Evolutionary conservation across 495 filamentous ascomycete genomes (phyloP), one percentile per base, ranked within the genome.

Genomic region (Darksidea phi): DNA sequence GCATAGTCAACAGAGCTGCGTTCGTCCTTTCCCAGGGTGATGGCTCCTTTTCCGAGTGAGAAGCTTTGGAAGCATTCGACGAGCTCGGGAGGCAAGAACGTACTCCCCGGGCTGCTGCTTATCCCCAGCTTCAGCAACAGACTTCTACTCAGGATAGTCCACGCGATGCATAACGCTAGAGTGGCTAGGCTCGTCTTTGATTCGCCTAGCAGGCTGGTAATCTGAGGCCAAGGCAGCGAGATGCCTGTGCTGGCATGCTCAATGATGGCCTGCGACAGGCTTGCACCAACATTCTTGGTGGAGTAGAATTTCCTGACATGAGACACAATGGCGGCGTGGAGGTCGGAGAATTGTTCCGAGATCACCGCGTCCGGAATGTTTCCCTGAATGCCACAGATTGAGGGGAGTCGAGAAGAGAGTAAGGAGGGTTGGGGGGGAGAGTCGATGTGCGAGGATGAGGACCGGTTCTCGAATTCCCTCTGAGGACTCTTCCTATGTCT

Each of bases 21-120:
- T 1, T 57, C 51, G 41, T 36, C 28, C 3, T 8, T 18, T 15
- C 51, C 52, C 8, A 15, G 1, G 38, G 37, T 48, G 24, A 47
- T 50, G 1, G 36, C 4, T n/a, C 15, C n/a, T 8, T 36, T 18
- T 11, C n/a, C 46, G 17, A 24, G 49, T 28, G 42, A 49, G 17
- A 56, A 63, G 15, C 8, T 28, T 25, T 63, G 59, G 46, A 63
- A 56, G 20, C 59, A 32, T 21, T 63, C 52, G 1, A 54, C 59
- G n/a, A 63, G 49, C 51, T 57, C 59, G 2, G 60, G 51, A 12
- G 54, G 54, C 1, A 63, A 34, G 36, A 57, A 63, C 6, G 60
- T 63, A 24, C 53, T 57, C 6, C 54, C 46, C 1, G 60, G 45
- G 34, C 54, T 57, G 32, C 47, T 49, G 32, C 60, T 57, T 15